These are phyloP conservation scores for Trifolium repens DNA, from an alignment of 306 rosid species.

Conservation along the genomic window DNA sequence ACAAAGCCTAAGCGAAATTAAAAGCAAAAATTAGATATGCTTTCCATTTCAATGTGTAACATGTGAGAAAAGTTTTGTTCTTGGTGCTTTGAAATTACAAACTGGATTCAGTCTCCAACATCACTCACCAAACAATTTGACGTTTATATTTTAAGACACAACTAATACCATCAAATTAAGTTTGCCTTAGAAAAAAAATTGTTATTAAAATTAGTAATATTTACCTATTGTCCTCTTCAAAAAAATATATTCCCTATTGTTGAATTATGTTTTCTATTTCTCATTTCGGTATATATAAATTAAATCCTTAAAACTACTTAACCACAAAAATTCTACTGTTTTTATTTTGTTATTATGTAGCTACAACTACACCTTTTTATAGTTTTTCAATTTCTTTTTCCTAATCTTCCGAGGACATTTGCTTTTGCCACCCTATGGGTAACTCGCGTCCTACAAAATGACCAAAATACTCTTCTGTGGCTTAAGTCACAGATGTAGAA, in stretches of 20 bases:
- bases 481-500: too few species aligned
- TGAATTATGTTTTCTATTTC: not conserved
- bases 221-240: too few species aligned
- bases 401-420: too few species aligned
- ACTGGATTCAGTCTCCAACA: slow-evolving; percentile 15
- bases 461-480: too few species aligned
- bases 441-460: too few species aligned
- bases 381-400: too few species aligned
- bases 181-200: not conserved
- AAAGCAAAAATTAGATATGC: slow-evolving; percentile 16
- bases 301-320: too few species aligned
- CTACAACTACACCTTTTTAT: too few species aligned
- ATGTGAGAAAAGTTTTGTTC: slow-evolving; percentile 8
- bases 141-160: not conserved
- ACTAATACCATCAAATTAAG: slow-evolving; percentile 9
- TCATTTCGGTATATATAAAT: too few species aligned
- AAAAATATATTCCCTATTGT: not conserved
- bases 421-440: too few species aligned
- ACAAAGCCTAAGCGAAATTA: slow-evolving; percentile 22
- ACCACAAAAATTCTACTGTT: too few species aligned
- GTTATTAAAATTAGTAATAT: not conserved
- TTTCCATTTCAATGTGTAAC: slow-evolving; percentile 33
- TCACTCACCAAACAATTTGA: not conserved
- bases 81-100: slow-evolving; percentile 33
- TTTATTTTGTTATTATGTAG: too few species aligned